Conservation (phyloP, 176 grass and related monocot genomes). For the Hordeum marinum region DNA sequence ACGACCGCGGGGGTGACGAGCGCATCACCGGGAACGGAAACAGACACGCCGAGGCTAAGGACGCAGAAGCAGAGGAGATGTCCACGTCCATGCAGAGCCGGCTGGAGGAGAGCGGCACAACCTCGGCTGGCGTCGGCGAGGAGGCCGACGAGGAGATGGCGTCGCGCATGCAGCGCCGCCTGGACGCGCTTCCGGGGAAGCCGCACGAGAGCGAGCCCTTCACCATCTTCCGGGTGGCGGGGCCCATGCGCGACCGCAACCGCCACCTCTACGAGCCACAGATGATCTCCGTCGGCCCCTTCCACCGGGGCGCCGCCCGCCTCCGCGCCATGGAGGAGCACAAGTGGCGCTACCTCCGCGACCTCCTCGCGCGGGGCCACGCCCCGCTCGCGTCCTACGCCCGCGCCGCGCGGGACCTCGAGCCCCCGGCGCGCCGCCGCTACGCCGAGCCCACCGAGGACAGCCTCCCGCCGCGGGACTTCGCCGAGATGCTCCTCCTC, state of each 20-base stretch:
- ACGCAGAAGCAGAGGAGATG: not conserved
- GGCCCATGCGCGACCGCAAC: constrained; percentile 41
- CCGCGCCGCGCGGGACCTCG: constrained; percentile 23
- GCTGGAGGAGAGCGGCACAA: not conserved
- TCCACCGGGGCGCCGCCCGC: constrained; percentile 39
- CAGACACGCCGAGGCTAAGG: not conserved
- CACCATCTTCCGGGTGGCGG: constrained; percentile 49
- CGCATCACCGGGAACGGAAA: not conserved
- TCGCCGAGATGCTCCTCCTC: constrained; percentile 55
- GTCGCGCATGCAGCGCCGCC: not conserved
- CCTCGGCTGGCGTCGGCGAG: not conserved
- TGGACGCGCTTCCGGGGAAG: constrained; percentile 28
- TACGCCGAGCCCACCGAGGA: constrained; percentile 34
- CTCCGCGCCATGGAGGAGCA: constrained; percentile 53
- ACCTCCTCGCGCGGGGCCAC: constrained; percentile 33
- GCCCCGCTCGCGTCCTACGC: constrained; percentile 12
- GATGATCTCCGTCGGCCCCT: constrained; percentile 37
- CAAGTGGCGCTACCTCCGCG: constrained; percentile 48
- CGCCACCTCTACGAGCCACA: constrained; percentile 44
- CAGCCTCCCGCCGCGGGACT: constrained; percentile 1
- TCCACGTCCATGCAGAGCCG: not conserved
- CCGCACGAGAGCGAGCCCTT: constrained; percentile 41
- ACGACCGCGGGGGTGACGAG: not conserved
- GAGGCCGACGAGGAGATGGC: constrained; percentile 31
- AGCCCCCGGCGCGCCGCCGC: constrained; percentile 19